These are phyloP conservation scores for Acanthochlamys bracteata DNA, from an alignment of 106 monocot species.

Conservation along the genomic window DNA sequence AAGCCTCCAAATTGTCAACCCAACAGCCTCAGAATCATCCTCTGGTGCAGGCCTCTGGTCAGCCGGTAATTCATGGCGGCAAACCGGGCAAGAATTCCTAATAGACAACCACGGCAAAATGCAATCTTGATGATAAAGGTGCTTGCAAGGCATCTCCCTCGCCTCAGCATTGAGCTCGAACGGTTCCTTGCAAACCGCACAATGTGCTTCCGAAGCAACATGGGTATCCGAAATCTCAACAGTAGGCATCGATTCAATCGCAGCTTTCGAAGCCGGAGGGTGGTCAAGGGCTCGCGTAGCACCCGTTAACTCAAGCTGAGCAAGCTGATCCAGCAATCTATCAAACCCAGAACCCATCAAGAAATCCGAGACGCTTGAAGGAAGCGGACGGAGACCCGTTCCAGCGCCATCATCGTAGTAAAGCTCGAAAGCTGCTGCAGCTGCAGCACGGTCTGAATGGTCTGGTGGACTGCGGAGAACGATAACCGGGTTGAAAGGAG, in stretches of 20 bases:
- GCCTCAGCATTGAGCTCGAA: slow-evolving; percentile 32
- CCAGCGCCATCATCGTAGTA: slow-evolving; percentile 70
- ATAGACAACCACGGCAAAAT: slow-evolving; percentile 46
- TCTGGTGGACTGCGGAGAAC: slow-evolving; percentile 39
- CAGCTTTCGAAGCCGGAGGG: slow-evolving; percentile 62
- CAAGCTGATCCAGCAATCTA: slow-evolving; percentile 60
- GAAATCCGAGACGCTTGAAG: slow-evolving; percentile 55
- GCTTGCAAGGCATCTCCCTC: slow-evolving; percentile 52
- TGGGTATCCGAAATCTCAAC: slow-evolving; percentile 28
- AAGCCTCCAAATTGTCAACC: slow-evolving; percentile 47
- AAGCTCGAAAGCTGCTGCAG: slow-evolving; percentile 34
- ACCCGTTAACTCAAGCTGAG: slow-evolving; percentile 43
- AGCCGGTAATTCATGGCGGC: slow-evolving; percentile 39
- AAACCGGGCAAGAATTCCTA: slow-evolving; percentile 48
- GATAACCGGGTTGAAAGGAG: slow-evolving; percentile 58
- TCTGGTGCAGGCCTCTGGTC: slow-evolving; percentile 12
- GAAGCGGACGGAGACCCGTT: slow-evolving; percentile 53
- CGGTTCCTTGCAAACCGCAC: slow-evolving; percentile 43
- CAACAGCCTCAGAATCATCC: slow-evolving; percentile 19
- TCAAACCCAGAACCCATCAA: slow-evolving; percentile 78
- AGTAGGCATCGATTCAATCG: slow-evolving; percentile 64
- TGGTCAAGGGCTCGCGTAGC: slow-evolving; percentile 13
- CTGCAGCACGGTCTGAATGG: background rate
- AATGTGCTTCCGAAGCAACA: slow-evolving; percentile 21
- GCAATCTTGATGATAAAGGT: slow-evolving; percentile 49